phyloP scores from a whole-genome alignment of 2,329 filamentous ascomycete species.

The Fusarium multiceps region DNA sequence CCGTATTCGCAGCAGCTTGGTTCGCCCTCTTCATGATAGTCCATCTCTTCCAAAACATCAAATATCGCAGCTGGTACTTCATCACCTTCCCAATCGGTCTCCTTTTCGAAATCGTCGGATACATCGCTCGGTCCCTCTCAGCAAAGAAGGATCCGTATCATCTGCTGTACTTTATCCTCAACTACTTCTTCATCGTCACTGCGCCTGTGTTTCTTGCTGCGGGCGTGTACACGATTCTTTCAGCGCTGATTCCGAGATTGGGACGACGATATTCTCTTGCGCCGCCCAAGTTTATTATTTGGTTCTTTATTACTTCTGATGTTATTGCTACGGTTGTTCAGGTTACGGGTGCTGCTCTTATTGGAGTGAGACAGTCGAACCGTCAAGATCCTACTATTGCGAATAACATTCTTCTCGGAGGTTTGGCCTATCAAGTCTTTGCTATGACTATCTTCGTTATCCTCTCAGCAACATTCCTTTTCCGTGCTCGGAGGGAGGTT shows the following conservation, averaged over 20 bases:
- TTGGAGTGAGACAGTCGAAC: slow-evolving; percentile 61
- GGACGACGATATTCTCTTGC: slow-evolving; percentile 58
- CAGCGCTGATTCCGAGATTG: slow-evolving; percentile 59
- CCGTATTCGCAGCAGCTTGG: slow-evolving; percentile 56
- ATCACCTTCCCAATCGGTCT: slow-evolving; percentile 57
- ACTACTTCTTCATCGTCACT: slow-evolving; percentile 71
- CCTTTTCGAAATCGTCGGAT: slow-evolving; percentile 62
- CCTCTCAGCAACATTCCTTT: slow-evolving; percentile 56
- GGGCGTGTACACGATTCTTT: slow-evolving; percentile 66
- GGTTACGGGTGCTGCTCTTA: slow-evolving; percentile 64
- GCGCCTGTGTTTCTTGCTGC: slow-evolving; percentile 69
- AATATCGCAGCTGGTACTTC: slow-evolving; percentile 60
- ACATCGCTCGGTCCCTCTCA: slow-evolving; percentile 60
- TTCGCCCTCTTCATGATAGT: slow-evolving; percentile 56
- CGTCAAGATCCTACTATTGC: slow-evolving; percentile 61
- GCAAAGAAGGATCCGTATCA: slow-evolving; percentile 63
- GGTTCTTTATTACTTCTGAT: slow-evolving; percentile 66
- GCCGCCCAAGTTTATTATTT: slow-evolving; percentile 60
- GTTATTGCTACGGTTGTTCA: slow-evolving; percentile 65
- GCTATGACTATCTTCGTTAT: slow-evolving; percentile 62
- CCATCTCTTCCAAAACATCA: slow-evolving; percentile 53
- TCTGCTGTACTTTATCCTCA: slow-evolving; percentile 66
- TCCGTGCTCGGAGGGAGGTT: slow-evolving; percentile 50
- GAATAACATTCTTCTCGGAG: slow-evolving; percentile 67
- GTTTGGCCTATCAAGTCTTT: slow-evolving; percentile 65